Evolutionary conservation across 179 eudicot genomes (phyloP).

Genomic region (Gypsophila paniculata): DNA sequence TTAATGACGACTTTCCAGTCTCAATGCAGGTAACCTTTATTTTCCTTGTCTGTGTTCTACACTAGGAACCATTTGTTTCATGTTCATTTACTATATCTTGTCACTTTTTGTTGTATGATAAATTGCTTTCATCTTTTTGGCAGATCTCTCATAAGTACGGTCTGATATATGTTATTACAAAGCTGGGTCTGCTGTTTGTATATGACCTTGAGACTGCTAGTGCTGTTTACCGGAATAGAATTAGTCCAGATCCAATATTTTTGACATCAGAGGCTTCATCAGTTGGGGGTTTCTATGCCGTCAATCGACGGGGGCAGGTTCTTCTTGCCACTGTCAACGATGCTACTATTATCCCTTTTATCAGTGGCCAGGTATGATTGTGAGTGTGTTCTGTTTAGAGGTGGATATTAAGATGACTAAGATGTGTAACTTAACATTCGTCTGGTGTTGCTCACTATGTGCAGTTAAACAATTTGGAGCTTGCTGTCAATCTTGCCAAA

Average conservation of each 20-base stretch:
- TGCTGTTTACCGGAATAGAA: slow-evolving; percentile 91
- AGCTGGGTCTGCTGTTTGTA: slow-evolving; percentile 91
- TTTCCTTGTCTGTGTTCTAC: neutral
- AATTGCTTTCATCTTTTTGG: slow-evolving; percentile 11
- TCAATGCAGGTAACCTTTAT: slow-evolving; percentile 73
- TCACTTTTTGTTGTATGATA: neutral
- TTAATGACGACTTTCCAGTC: slow-evolving; percentile 91
- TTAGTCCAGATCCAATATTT: slow-evolving; percentile 95
- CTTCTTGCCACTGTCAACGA: slow-evolving; percentile 96
- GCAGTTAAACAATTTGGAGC: slow-evolving; percentile 93
- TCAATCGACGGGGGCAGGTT: slow-evolving; percentile 88
- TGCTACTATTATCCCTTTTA: slow-evolving; percentile 79
- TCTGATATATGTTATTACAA: slow-evolving; percentile 82
- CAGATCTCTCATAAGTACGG: slow-evolving; percentile 89
- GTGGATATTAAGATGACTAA: neutral
- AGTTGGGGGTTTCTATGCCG: slow-evolving; percentile 86
- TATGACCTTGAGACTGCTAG: slow-evolving; percentile 92
- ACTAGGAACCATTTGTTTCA: neutral
- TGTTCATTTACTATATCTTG: neutral
- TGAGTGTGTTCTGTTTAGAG: neutral
- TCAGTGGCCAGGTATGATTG: slow-evolving; percentile 76
- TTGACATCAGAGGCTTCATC: slow-evolving; percentile 89
- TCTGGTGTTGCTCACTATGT: slow-evolving; percentile 14
- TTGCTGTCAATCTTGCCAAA: slow-evolving; percentile 96
- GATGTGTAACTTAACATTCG: slow-evolving; percentile 1